Conservation (phyloP, 768 basidiomycete genomes). For the Filobasidium floriforme region DNA sequence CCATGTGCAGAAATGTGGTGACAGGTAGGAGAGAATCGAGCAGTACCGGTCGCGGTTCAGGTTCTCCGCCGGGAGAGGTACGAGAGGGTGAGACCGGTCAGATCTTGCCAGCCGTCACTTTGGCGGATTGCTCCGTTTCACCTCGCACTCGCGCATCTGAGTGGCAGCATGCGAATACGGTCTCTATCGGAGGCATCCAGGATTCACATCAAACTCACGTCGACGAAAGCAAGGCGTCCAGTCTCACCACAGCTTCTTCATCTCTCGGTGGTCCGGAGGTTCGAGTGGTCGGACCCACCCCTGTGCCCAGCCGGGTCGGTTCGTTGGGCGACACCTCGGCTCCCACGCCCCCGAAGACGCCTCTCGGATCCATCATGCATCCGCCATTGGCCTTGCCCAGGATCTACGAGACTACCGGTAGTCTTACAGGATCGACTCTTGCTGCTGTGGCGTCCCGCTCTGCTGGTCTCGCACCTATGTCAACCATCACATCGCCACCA, state of each 20-base stretch:
- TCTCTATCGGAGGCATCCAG: neutral
- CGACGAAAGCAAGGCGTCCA: neutral
- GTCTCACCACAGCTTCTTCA: neutral
- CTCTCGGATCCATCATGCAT: neutral
- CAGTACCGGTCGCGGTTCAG: conserved; percentile 6
- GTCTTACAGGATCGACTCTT: neutral
- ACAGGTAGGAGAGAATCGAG: conserved; percentile 6
- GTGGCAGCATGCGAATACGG: neutral
- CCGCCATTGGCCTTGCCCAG: neutral
- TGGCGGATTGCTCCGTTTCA: neutral
- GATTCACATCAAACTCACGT: neutral
- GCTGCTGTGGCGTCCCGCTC: neutral
- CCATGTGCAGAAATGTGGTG: neutral
- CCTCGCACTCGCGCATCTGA: neutral
- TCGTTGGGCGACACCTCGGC: conserved; percentile 37
- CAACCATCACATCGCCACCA: neutral
- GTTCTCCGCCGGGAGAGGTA: neutral
- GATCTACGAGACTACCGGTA: neutral
- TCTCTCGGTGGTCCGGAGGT: conserved; percentile 15
- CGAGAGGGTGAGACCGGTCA: neutral
- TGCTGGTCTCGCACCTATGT: neutral
- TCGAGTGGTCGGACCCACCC: conserved; percentile 39
- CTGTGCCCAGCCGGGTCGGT: conserved; percentile 40
- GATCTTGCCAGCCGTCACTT: neutral
- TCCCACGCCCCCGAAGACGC: conserved; percentile 1